Conservation (phyloP, 768 basidiomycete genomes). For the Boletus rubroflammeus region DNA sequence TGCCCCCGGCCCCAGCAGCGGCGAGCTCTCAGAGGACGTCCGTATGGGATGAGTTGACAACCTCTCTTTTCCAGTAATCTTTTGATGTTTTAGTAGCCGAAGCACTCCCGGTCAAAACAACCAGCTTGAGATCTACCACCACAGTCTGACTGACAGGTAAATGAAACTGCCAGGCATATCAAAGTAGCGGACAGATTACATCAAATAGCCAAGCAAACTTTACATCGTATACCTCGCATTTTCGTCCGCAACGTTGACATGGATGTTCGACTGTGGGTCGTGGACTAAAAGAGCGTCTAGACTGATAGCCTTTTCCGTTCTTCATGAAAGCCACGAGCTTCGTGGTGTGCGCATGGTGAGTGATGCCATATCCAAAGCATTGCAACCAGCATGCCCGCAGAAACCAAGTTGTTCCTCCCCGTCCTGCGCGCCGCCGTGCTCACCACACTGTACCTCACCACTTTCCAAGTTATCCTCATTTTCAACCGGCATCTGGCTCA, state of each 20-base stretch:
- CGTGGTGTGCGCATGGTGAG: conserved; percentile 13
- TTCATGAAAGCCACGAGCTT: conserved; percentile 7
- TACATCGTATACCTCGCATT: too few species aligned
- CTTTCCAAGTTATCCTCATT: neutral
- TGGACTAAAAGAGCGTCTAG: neutral
- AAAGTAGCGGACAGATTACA: too few species aligned
- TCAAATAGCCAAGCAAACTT: neutral
- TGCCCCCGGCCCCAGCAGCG: too few species aligned
- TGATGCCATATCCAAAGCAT: neutral
- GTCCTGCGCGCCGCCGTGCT: neutral
- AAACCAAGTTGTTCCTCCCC: neutral
- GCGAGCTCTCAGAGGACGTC: neutral
- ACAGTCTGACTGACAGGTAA: too few species aligned
- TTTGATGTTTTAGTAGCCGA: neutral
- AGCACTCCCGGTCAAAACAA: neutral
- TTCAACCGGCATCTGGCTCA: neutral
- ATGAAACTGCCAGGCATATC: neutral
- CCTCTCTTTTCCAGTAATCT: too few species aligned
- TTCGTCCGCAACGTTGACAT: neutral
- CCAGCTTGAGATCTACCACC: too few species aligned
- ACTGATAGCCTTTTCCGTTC: neutral
- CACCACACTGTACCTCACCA: neutral
- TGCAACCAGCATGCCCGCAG: conserved; percentile 4
- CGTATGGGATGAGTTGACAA: neutral
- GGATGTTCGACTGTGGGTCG: neutral